Conservation (phyloP, 2,329 filamentous ascomycete species). For the Dissoconium aciculare region DNA sequence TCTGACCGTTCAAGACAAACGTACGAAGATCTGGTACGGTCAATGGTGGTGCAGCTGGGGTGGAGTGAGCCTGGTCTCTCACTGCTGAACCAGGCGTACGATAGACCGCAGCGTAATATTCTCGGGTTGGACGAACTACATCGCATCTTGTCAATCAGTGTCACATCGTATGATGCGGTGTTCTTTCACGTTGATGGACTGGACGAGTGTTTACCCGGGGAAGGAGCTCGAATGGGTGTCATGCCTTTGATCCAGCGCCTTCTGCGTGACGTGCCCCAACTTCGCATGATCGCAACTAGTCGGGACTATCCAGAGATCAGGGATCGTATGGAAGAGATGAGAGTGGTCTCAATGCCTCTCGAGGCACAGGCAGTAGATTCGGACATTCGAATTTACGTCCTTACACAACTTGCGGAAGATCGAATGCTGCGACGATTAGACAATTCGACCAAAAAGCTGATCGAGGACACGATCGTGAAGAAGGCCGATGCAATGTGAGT, state of each 20-base stretch:
- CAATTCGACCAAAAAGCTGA: conserved; percentile 5
- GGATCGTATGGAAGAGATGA: conserved; percentile 3
- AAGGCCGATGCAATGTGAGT: conserved; percentile 14
- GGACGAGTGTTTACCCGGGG: conserved; percentile 18
- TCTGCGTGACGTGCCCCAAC: conserved; percentile 2
- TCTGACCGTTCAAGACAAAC: conserved; percentile 11
- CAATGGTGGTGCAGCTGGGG: conserved; percentile 10
- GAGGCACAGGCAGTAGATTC: conserved; percentile 4
- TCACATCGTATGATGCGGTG: conserved; percentile 11
- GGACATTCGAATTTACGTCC: conserved; percentile 10
- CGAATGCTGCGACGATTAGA: conserved; percentile 2
- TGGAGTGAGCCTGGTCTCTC: conserved; percentile 7
- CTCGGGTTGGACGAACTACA: conserved; percentile 8
- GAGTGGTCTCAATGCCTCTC: conserved; percentile 4
- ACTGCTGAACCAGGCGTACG: conserved; percentile 6
- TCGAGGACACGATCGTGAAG: conserved; percentile 7
- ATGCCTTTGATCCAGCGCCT: conserved; percentile 7
- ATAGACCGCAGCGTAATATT: conserved; percentile 4
- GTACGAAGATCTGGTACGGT: conserved; percentile 6
- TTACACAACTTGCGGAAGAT: conserved; percentile 6
- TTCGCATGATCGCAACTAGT: conserved; percentile 12
- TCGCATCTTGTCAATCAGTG: conserved; percentile 6
- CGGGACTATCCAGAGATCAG: conserved; percentile 10
- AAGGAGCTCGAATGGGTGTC: conserved; percentile 6
- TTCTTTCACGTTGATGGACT: conserved; percentile 24